Base-by-base conservation (phyloP, 306 rosid species). In the Corylus americana region DNA sequence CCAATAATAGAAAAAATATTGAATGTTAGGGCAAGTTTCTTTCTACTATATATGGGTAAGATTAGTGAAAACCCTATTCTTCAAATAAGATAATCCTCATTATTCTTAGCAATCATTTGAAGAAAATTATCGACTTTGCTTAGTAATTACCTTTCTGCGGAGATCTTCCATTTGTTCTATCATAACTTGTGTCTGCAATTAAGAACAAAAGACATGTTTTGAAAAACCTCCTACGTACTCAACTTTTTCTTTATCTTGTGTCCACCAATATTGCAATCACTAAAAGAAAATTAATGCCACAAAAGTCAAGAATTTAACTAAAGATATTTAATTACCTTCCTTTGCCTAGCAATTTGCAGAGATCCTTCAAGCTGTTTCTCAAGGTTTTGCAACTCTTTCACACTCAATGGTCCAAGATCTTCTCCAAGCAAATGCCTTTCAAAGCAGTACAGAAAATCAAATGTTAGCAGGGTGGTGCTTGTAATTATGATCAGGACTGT, bases 331-430 rank as follows among this genome's bases (percentile, higher is more conserved):
- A 22, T 22, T 18, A 90, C 98, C 98, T 87, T 94, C 89, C 93
- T 92, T 86, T 91, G 93, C 74, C 98, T 88, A 71, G 95, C 92
- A 77, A 83, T 92, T 49, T 93, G 87, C 79, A 92, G 89, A 70
- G 97, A 86, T 64, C 84, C 93, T 87, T 94, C 98, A 74, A 94
- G 98, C 77, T 92, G 98, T 61, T 92, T 94, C 86, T 94, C 98
- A 76, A 94, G 97, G 82, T 81, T 90, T 82, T 88, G 92, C 77
- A 94, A 73, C 88, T 94, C 97, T 81, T 92, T 94, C 71, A 91
- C 88, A 79, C 76, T 92, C 83, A 94, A 81, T 18, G 97, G 94
- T 84, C 95, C 98, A 70, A 94, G 97, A 84, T 94, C 98, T 86
- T 94, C 97, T 75, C 98, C 98, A 75, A 94, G 98, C 87, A 94